Percentiles rank a stretch among this genome's conserved stretches.
Evolutionary conservation across 208 protist species (phyloP).

Genomic region (Trypanosoma platydactyli): DNA sequence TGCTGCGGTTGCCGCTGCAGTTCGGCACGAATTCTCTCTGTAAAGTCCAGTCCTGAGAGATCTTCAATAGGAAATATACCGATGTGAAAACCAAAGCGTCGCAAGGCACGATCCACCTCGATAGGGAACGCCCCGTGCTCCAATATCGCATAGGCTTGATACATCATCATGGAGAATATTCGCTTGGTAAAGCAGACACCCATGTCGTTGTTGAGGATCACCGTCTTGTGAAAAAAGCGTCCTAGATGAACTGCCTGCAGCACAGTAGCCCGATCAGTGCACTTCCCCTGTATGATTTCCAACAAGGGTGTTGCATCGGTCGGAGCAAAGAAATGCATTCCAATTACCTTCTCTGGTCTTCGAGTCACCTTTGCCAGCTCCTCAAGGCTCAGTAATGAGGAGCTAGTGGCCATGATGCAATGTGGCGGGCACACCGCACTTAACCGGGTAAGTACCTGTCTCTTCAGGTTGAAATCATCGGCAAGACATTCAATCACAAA

Average conservation of each 20-base stretch:
- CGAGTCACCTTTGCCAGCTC: constrained; percentile 60
- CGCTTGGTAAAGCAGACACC: constrained; percentile 74
- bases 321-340: constrained; percentile 86
- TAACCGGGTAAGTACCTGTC: constrained; percentile 69
- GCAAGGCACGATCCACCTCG: constrained; percentile 75
- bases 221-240: constrained; percentile 62
- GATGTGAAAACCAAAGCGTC: constrained; percentile 64
- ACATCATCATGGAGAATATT: constrained; percentile 62
- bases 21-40: constrained; percentile 7
- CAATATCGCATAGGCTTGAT: constrained; percentile 83
- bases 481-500: constrained; percentile 77
- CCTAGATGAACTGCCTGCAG: constrained; percentile 48
- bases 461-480: constrained; percentile 65
- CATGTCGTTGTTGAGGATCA: constrained; percentile 67
- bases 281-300: constrained; percentile 52
- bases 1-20: constrained; percentile 2
- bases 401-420: constrained; percentile 73
- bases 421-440: constrained; percentile 62
- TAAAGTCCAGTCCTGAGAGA: constrained; percentile 79
- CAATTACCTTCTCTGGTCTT: constrained; percentile 59
- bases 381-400: constrained; percentile 58
- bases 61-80: constrained; percentile 87
- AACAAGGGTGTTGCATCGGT: constrained; percentile 82
- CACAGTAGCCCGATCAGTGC: constrained; percentile 55
- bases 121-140: constrained; percentile 80